Evolutionary conservation across 257 asterid genomes (phyloP), one percentile per base, ranked within the genome.

Genomic region (Anisodus tanguticus): DNA sequence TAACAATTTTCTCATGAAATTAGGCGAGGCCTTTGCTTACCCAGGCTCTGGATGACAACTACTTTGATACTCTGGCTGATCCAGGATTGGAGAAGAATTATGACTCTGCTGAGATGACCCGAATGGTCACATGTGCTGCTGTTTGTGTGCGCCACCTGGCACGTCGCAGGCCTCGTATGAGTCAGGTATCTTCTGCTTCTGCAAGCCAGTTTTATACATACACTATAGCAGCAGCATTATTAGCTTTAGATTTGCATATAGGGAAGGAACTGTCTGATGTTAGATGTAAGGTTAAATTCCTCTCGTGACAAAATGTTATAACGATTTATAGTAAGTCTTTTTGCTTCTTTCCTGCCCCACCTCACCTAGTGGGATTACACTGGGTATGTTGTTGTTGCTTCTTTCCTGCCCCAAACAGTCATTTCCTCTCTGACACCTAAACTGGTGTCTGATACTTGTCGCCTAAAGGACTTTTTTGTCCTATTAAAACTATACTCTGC

Each of bases 11-110:
- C n/a, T 79, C 49, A 78, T 62, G 19, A 57, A 79, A 86, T 69
- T 71, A 95, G 98, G 98, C 98, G 59, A 93, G 98, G 88, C 98
- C 98, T 77, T 88, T 95, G 91, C 97, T 95, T 57, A 79, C 94
- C 31, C 93, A 90, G 86, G 94, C 98, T 67, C 54, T 93, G 87
- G 95, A 91, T 71, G 91, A 85, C 37, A 80, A 86, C 86, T 89
- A 92, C 79, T 93, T 92, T 16, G 94, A 87, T 76, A 53, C 82
- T 66, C 85, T 95, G 80, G 97, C 93, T 80, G 98, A 95, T 86
- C 94, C 94, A 72, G 90, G 90, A 90, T 87, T 95, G 88, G 93
- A 88, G 85, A 89, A 87, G n/a, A 88, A 93, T 80, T 92, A 91
- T 43, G 93, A 93, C 83, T 31, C 85, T 12, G 51, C 85, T 49